These are phyloP conservation scores for Cercis canadensis DNA, from an alignment of 306 rosid species.

Conservation along the genomic window DNA sequence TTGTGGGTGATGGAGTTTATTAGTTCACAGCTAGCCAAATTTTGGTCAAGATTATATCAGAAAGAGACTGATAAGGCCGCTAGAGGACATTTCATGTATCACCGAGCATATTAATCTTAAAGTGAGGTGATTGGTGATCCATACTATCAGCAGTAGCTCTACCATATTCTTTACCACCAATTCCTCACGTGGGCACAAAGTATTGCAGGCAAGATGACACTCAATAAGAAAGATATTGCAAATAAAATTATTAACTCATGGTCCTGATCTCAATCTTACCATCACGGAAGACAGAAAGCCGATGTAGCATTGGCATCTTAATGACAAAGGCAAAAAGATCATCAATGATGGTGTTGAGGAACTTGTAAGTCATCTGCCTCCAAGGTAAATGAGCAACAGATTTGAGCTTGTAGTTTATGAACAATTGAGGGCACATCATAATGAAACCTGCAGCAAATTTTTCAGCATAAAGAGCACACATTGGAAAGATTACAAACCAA, in stretches of 20 bases:
- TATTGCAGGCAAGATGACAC: no score
- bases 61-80: slow-evolving; percentile 3
- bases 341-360: slow-evolving; percentile 96
- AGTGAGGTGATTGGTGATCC: not conserved
- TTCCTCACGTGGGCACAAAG: no score
- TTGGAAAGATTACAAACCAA: slow-evolving; percentile 13
- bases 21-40: no score
- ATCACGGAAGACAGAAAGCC: slow-evolving; percentile 98
- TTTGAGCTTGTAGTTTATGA: slow-evolving; percentile 96
- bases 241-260: not conserved
- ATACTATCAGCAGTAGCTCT: slow-evolving; percentile 19
- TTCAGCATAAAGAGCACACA: slow-evolving; percentile 33
- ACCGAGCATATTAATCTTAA: slow-evolving; percentile 13
- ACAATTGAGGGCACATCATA: slow-evolving; percentile 99
- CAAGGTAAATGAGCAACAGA: slow-evolving; percentile 99
- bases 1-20: no score
- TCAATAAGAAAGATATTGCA: no score
- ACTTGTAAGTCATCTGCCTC: slow-evolving; percentile 99
- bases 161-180: no score
- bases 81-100: not conserved
- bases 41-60: not conserved
- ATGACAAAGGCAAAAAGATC: slow-evolving; percentile 98
- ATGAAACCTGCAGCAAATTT: slow-evolving; percentile 72
- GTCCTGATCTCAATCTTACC: slow-evolving; percentile 61
- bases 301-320: slow-evolving; percentile 95